phyloP scores from a whole-genome alignment of 2,329 filamentous ascomycete species.

The Penicillium sp. region DNA sequence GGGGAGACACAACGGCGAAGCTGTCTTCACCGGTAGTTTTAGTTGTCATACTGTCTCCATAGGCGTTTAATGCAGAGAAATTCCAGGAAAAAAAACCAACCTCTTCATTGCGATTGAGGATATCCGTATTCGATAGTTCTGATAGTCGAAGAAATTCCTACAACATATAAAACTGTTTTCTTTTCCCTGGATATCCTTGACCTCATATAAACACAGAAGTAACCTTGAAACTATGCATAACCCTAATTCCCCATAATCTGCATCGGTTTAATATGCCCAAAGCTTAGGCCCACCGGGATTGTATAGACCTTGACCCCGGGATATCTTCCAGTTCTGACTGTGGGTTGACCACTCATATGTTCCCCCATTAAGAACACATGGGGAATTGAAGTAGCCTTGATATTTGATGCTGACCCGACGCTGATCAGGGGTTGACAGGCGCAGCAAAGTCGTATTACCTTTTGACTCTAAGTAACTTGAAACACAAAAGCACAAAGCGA shows the following conservation, averaged over 20 bases:
- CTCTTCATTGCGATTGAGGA: not conserved
- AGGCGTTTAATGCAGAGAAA: constrained; percentile 3
- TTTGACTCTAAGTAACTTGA: not conserved
- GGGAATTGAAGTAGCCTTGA: not conserved
- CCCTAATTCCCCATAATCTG: not conserved
- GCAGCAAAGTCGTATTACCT: not conserved
- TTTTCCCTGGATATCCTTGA: not conserved
- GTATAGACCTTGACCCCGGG: not conserved
- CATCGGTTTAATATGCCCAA: not conserved
- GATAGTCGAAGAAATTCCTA: not conserved
- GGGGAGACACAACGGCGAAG: constrained; percentile 46
- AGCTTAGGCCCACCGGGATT: not conserved
- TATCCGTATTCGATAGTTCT: not conserved
- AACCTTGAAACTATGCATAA: not conserved
- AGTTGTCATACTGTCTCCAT: not conserved
- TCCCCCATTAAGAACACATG: not conserved
- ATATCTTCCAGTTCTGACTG: not conserved
- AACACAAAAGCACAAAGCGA: not conserved
- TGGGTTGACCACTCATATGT: not conserved
- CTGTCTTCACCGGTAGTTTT: constrained; percentile 41
- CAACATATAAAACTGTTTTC: not conserved
- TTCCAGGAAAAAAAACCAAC: not conserved
- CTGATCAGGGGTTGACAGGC: not conserved
- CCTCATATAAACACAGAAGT: not conserved
- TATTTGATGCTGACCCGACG: not conserved